phyloP scores from a whole-genome alignment of 1,139 yeast genomes.

The Saccharomyces hybrid region DNA sequence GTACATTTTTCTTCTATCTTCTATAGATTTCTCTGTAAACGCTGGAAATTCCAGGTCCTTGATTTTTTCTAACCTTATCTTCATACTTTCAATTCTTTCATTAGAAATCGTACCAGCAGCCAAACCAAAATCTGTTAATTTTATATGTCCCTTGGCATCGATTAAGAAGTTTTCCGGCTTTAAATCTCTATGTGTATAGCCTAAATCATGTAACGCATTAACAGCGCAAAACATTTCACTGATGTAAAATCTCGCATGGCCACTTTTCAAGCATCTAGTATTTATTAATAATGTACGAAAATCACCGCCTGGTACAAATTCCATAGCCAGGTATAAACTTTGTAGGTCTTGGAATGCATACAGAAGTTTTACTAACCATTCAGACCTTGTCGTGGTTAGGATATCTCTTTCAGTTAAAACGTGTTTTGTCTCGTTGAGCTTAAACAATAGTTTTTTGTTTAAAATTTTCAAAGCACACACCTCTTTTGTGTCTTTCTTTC shows the following conservation, averaged over 20 bases:
- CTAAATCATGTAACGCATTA: conserved; percentile 86
- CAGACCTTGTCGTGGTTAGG: conserved; percentile 86
- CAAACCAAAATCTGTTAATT: conserved; percentile 93
- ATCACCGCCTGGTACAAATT: conserved; percentile 98
- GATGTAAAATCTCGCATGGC: conserved; percentile 91
- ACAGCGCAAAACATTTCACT: conserved; percentile 96
- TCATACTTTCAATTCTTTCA: conserved; percentile 91
- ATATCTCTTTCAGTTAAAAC: conserved; percentile 95
- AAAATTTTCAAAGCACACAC: conserved; percentile 92
- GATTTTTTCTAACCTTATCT: conserved; percentile 73
- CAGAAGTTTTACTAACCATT: conserved; percentile 88
- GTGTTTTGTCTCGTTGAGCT: conserved; percentile 91
- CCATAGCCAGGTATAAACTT: conserved; percentile 94
- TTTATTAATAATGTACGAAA: conserved; percentile 90
- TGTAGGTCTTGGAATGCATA: conserved; percentile 94
- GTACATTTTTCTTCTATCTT: conserved; percentile 81
- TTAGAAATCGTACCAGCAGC: conserved; percentile 95
- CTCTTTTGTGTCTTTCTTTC: conserved; percentile 90
- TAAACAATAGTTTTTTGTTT: conserved; percentile 77
- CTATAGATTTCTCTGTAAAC: conserved; percentile 62
- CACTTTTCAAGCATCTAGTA: conserved; percentile 86
- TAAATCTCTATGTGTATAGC: conserved; percentile 93
- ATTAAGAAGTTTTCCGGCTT: conserved; percentile 96
- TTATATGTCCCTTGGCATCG: conserved; percentile 91
- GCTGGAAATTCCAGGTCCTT: conserved; percentile 59